Evolutionary conservation across 768 basidiomycete genomes (phyloP), one percentile per base, ranked within the genome.

Genomic region (Pulveroboletus ravenelii): DNA sequence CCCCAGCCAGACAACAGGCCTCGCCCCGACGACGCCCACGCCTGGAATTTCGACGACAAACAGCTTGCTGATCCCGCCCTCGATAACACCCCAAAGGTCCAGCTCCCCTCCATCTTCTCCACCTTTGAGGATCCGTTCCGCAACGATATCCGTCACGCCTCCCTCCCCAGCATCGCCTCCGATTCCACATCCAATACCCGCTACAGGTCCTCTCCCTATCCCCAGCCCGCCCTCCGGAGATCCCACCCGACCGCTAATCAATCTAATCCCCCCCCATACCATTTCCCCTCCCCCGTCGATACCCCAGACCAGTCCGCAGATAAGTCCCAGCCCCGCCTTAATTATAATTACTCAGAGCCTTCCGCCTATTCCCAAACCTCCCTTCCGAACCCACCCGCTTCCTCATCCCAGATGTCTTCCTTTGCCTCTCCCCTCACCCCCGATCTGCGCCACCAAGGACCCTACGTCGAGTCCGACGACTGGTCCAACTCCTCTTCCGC

Each of bases 31-130:
- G 67, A 66, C 41, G n/a, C n/a, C n/a, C 53, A 54, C 20, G 2
- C 59, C 14, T 70, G 67, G 67, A 40, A 37, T 17, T 70, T 68
- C 5, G 63, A 65, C 55, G 42, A 77, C 53, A 76, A 76, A 46
- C 61, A 73, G 32, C 66, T 72, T 48, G 60, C 65, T 48, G 77
- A 77, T 51, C 51, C 73, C n/a, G 55, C 63, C 31, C 61, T 61
- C 61, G 76, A 78, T 49, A 73, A 76, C 48, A 61, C 70, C 34
- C 43, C 50, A 48, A 81, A 80, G 65, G 82, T 87, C 50, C 81
- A 84, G 69, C 75, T 89, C 15, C 87, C 86, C 15, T 85, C 85
- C 61, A 85, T 88, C 57, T 86, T 85, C 56, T 78, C 81, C 30
- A 76, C 80, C 29, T 83, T 87, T 54, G 81, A 83, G 64, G 84